Base-by-base conservation (phyloP, 768 basidiomycete species). In the Kwoniella sp. region DNA sequence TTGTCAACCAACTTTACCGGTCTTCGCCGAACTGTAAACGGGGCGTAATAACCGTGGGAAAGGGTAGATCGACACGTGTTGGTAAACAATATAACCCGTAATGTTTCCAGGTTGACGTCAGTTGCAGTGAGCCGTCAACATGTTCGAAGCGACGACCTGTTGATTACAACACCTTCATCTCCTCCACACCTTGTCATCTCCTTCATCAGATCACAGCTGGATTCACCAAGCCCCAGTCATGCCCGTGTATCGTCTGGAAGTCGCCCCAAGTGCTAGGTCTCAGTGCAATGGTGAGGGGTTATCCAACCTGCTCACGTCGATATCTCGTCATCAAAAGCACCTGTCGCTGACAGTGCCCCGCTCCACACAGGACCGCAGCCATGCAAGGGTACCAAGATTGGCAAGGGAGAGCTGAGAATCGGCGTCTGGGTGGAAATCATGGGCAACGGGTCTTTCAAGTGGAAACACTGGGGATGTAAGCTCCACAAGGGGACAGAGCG, bases 391-490 rank as follows among this genome's bases (percentile, higher is more conserved):
- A 87, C 82, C 6, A 58, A 79, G 26, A 85, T 95, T 52, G 69
- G 45, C 12, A 93, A 93, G 76, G 88, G 83, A 32, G 77, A 77
- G 10, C 73, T 93, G 27, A 81, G 90, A 19, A 66, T 89, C 31
- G 90, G 88, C 34, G 80, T 82, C 20, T 57, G 88, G 38, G 83
- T 89, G 37, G 88, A 89, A 44, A 77, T 89, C 70, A 77, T 75
- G 58, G 89, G 87, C 52, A 79, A 82, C 62, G 81, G 81, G 8
- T 79, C 71, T 62, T 87, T 86, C 67, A 72, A 79, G 28, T 93
- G 88, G 88, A 83, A 88, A 57, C 90, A 93, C 67, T 93, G 89
- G 89, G 89, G 89, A 17, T 92, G 90, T 68, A 79, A 56, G 68
- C 54, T 5, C 9, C 19, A n/a, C n/a, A n/a, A n/a, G n/a, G 9